Evolutionary conservation across 2,329 filamentous ascomycete species (phyloP), one percentile per base, ranked within the genome.

Genomic region (Chaetomium strumarium): DNA sequence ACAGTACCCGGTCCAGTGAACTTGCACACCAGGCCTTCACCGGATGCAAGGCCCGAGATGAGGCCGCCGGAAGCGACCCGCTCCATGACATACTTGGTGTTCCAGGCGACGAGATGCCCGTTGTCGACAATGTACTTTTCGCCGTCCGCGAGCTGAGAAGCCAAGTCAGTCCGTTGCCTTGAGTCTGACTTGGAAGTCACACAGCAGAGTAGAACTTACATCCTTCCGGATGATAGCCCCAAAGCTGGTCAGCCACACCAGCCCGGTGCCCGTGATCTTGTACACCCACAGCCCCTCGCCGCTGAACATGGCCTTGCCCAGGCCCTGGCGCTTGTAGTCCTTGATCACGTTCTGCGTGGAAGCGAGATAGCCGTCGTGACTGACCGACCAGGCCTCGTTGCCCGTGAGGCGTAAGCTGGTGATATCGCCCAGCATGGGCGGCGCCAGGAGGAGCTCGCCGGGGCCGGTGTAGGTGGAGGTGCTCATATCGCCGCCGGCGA

Each of bases 201-300:
- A 24, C 24, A 24, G 24, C 24, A 24, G 11, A 16, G 41, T 10
- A 33, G 29, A 39, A 78, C 86, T 75, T 67, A 95, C 88, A 67
- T 96, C 90, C 72, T 97, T 97, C 64, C 87, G 80, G 57, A 97
- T 89, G 56, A 99, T 96, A 6, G 93, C 93, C 7, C 93, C 93
- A 63, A 99, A 93, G 64, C 89, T 95, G 9, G 89, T 88, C 43
- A 96, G 77, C 89, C 92, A 99, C 38, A 96, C 66, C 34, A 97
- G 73, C 0, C 93, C 93, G 7, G 76, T 79, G 0, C 92, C 92
- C 13, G 76, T 81, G 10, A 97, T 86, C 68, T 88, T 91, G 70
- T 95, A 95, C 11, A 96, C 83, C 69, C 90, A 97, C 29, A 96
- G 66, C 0, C 93, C 93, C 68, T 97, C 93, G 0, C 93, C 93